These are phyloP conservation scores for Rhodamnia argentea DNA, from an alignment of 345 rosid species.

Conservation along the genomic window DNA sequence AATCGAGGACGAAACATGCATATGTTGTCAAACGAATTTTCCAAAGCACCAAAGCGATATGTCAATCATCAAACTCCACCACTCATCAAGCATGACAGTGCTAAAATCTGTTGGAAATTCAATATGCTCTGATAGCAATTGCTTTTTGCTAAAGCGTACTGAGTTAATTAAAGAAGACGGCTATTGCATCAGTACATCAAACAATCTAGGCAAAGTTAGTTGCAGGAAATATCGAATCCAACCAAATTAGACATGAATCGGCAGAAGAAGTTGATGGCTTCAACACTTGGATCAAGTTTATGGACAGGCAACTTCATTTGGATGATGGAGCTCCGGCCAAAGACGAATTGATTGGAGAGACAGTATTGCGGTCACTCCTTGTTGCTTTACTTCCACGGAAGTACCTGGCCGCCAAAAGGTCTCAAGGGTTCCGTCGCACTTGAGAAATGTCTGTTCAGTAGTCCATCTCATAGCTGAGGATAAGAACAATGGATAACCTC, in stretches of 20 bases:
- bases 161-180: background rate
- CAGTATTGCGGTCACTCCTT: background rate
- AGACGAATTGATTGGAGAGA: background rate
- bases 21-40: background rate
- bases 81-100: background rate
- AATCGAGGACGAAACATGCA: background rate
- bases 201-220: background rate
- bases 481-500: background rate
- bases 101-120: background rate
- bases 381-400: background rate
- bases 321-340: background rate
- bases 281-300: background rate
- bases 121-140: background rate
- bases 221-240: background rate
- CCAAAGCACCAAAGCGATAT: background rate
- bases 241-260: background rate
- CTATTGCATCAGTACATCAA: background rate
- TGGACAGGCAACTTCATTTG: background rate
- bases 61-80: background rate
- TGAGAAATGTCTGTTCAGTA: background rate
- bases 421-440: background rate
- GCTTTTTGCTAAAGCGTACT: background rate
- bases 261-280: background rate
- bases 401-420: background rate
- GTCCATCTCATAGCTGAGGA: background rate